Percentiles rank a stretch among this genome's conserved stretches.
These are phyloP conservation scores for Mallotus repandus DNA, from an alignment of 441 rosid species.

Conservation along the genomic window DNA sequence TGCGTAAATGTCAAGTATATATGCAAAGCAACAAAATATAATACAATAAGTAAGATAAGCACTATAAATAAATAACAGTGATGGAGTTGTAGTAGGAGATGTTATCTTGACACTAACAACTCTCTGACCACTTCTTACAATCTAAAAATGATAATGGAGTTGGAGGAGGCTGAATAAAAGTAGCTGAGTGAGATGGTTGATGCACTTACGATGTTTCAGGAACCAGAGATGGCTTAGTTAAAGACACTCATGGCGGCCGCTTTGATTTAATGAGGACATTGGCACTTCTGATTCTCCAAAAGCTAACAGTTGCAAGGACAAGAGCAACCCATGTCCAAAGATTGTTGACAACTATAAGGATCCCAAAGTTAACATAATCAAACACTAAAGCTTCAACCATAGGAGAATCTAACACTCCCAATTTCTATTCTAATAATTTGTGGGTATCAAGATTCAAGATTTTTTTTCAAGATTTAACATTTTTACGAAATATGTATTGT, in stretches of 20 bases:
- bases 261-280: background rate
- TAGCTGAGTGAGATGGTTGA: background rate
- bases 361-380: constrained; percentile 40
- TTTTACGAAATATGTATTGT: background rate
- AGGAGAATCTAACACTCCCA: constrained; percentile 47
- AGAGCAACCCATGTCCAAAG: constrained; percentile 74
- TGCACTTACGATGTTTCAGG: background rate
- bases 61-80: no score
- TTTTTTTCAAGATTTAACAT: background rate
- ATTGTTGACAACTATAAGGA: constrained; percentile 41
- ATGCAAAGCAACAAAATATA: no score
- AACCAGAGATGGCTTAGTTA: background rate
- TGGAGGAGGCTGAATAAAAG: background rate
- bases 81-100: no score
- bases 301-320: constrained; percentile 57
- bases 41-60: no score
- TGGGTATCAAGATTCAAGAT: background rate
- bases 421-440: constrained; percentile 7
- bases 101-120: no score
- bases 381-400: constrained; percentile 46
- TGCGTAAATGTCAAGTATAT: no score
- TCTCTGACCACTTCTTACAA: no score
- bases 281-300: constrained; percentile 55
- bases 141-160: background rate
- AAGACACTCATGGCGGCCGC: background rate